Evolutionary conservation across 176 grass and related monocot genomes (phyloP), one percentile per base, ranked within the genome.

Genomic region (Zea luxurians): DNA sequence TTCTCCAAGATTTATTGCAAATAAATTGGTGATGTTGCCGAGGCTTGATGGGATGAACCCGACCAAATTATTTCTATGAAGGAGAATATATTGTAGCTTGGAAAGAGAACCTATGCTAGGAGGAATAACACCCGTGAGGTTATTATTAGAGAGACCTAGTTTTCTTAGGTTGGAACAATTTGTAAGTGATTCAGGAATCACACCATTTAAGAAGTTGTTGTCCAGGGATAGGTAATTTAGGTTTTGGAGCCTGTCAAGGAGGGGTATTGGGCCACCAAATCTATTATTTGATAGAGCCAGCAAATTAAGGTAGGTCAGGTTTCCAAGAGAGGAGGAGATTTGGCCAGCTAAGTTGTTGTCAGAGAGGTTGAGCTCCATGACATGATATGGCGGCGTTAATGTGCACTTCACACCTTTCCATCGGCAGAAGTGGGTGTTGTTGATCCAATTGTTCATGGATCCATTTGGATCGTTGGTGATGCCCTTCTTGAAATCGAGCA

Each of bases 1-100:
- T 27, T 58, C 0, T 20, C 6, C 0, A 2, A 58, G 17, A 58
- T 0, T 2, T 3, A 58, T 0, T 58, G 0, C 0, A 3, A 0
- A 3, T 20, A 58, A 58, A 20, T 18, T 0, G 0, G 17, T 20
- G 2, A 58, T 58, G 6, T 86, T 86, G 4, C 62, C 20, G 0
- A 83, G 15, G 37, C 11, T 15, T 8, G 50, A 12, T 3, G 82
- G 82, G 13, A 91, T 84, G 15, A 37, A 46, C 7, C 85, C 77
- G 4, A 2, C n/a, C n/a, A 41, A 6, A 91, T 10, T 36, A 52
- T 91, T 91, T 0, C 1, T 0, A 0, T 2, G 2, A 68, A 70
- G 1, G 0, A 0, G 0, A 10, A 48, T 2, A 2, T 0, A 0
- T 58, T 9, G 0, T 10, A 89, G 72, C 34, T 46, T 76, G 3